These are phyloP conservation scores for Sordariomycetes sp. DNA, from an alignment of 2,329 filamentous ascomycete genomes.

Conservation along the genomic window DNA sequence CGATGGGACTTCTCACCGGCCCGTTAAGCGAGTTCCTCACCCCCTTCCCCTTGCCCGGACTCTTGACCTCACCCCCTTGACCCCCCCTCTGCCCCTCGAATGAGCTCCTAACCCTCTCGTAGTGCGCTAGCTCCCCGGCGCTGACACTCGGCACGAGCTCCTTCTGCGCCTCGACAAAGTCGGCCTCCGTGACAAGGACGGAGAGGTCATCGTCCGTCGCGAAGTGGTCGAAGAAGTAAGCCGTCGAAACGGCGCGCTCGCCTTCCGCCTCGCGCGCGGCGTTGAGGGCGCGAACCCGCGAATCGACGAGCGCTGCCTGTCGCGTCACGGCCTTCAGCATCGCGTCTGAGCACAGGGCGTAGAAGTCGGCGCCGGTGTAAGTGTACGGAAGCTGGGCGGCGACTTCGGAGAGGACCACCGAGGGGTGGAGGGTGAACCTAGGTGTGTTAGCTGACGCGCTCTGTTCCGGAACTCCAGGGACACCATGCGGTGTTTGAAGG, in stretches of 20 bases:
- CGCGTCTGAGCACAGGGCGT: conserved; percentile 90
- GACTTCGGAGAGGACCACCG: conserved; percentile 61
- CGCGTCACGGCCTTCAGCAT: conserved; percentile 98
- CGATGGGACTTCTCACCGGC: conserved; percentile 4
- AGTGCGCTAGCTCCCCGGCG: conserved; percentile 81
- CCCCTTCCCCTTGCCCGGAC: conserved; percentile 7
- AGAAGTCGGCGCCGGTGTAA: conserved; percentile 94
- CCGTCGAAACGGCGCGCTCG: conserved; percentile 55
- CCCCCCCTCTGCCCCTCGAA: conserved; percentile 55
- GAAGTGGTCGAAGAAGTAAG: conserved; percentile 91
- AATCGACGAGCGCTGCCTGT: conserved; percentile 71
- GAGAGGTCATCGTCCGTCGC: conserved; percentile 52
- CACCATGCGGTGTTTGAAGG: no score
- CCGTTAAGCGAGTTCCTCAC: conserved; percentile 6
- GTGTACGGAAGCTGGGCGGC: conserved; percentile 77
- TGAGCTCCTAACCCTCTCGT: conserved; percentile 66
- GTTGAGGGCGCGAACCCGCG: conserved; percentile 64
- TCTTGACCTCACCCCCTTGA: conserved; percentile 19
- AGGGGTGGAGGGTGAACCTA: conserved; percentile 74
- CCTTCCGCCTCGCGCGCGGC: conserved; percentile 18
- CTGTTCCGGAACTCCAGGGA: background rate
- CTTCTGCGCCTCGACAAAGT: conserved; percentile 69
- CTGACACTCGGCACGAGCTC: conserved; percentile 93
- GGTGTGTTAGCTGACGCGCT: background rate
- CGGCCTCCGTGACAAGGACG: conserved; percentile 16